Conservation (phyloP, 371 early-diverging fungal genomes). For the Parasitella parasitica region DNA sequence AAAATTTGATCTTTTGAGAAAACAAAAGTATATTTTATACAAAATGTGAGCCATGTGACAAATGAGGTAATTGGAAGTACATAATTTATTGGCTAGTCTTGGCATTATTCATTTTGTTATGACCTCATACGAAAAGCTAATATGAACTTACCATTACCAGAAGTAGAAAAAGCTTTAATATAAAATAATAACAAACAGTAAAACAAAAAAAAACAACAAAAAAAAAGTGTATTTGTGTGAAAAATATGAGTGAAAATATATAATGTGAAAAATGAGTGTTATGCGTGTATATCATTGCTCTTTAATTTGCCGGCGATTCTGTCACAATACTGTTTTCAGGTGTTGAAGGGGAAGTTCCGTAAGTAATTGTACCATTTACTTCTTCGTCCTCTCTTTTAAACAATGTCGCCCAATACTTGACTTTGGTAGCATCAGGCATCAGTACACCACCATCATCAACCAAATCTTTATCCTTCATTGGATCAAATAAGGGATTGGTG, state of each 20-base stretch:
- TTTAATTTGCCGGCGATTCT: background rate
- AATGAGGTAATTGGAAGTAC: background rate
- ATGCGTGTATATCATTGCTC: background rate
- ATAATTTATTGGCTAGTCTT: background rate
- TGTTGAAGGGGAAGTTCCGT: constrained; percentile 17
- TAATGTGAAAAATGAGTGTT: background rate
- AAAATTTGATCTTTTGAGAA: background rate
- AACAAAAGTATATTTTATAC: background rate
- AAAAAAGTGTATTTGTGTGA: background rate
- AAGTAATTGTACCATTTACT: constrained; percentile 43
- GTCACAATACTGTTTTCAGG: constrained; percentile 7
- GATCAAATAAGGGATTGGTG: constrained; percentile 54
- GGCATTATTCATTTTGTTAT: background rate
- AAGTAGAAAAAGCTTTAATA: no score
- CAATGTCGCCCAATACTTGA: constrained; percentile 75
- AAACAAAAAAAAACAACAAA: no score
- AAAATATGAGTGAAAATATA: background rate
- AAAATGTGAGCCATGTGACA: background rate
- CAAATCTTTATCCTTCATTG: constrained; percentile 46
- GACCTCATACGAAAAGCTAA: background rate
- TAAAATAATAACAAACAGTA: no score
- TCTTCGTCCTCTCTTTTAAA: constrained; percentile 59
- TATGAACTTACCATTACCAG: no score
- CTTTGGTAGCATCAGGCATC: constrained; percentile 58
- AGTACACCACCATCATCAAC: constrained; percentile 59